phyloP scores from a whole-genome alignment of 306 rosid species.

The Inga leiocalycina region DNA sequence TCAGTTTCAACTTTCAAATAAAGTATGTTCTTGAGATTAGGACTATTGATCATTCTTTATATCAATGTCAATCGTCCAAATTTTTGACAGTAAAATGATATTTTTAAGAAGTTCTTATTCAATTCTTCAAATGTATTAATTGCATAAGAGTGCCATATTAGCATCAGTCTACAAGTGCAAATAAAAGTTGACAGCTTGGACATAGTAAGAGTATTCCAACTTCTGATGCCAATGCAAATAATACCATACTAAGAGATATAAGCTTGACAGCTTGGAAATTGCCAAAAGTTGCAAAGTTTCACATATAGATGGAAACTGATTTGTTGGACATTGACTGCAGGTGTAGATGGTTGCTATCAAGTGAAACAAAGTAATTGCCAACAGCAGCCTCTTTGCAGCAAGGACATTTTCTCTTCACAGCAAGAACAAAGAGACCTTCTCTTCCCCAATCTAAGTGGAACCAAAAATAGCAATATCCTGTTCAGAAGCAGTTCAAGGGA shows the following conservation, averaged over 20 bases:
- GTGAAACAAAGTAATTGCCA: no score
- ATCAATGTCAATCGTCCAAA: not conserved
- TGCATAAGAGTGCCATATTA: not conserved
- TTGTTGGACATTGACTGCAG: no score
- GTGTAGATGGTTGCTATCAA: no score
- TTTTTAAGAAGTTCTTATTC: conserved; percentile 18
- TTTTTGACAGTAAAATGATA: conserved; percentile 7
- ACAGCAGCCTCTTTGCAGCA: no score
- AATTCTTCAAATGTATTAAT: conserved; percentile 16
- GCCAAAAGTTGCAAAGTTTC: no score
- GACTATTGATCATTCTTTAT: not conserved
- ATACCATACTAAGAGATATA: not conserved
- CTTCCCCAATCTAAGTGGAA: no score
- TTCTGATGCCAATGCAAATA: conserved; percentile 28
- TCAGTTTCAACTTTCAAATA: conserved; percentile 17
- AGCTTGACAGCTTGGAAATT: not conserved
- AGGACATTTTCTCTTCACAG: no score
- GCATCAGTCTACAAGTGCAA: conserved; percentile 8
- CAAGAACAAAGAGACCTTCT: no score
- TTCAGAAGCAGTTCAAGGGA: not conserved
- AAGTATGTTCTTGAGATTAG: not conserved
- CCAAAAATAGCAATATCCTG: no score
- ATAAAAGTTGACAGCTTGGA: not conserved
- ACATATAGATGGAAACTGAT: no score
- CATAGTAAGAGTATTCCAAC: conserved; percentile 17